These are phyloP conservation scores for Pleurotus eryngii DNA, from an alignment of 768 basidiomycete genomes.

Conservation along the genomic window DNA sequence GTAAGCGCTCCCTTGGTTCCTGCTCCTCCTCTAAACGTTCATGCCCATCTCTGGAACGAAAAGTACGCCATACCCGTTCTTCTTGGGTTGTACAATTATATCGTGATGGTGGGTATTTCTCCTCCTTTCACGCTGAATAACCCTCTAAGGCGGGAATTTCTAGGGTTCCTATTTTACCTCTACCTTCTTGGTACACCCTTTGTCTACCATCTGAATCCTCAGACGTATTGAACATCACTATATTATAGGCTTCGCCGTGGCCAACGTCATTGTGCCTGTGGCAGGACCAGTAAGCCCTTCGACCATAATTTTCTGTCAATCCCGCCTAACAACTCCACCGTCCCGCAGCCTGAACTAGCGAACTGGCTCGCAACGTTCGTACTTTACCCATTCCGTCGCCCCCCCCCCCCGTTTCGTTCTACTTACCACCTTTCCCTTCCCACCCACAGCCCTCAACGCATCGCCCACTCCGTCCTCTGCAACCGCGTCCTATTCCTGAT, in stretches of 20 bases:
- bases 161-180: slow-evolving; percentile 38
- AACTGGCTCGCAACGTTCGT: slow-evolving; percentile 42
- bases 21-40: neutral
- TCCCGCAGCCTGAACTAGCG: slow-evolving; percentile 27
- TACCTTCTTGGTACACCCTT: slow-evolving; percentile 31
- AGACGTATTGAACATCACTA: neutral
- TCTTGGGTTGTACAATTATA: slow-evolving; percentile 36
- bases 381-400: neutral
- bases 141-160: neutral
- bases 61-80: slow-evolving; percentile 32
- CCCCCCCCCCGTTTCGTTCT: neutral
- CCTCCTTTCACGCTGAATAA: neutral
- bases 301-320: neutral
- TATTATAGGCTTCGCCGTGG: slow-evolving; percentile 30
- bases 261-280: slow-evolving; percentile 37
- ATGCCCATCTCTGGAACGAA: neutral
- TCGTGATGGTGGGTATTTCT: slow-evolving; percentile 29
- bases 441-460: slow-evolving; percentile 33
- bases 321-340: neutral
- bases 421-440: neutral
- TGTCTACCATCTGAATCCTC: neutral
- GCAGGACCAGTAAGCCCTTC: slow-evolving; percentile 29
- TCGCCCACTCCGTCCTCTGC: slow-evolving; percentile 40
- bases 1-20: slow-evolving; percentile 21
- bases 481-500: slow-evolving; percentile 40